Evolutionary conservation across 2,329 filamentous ascomycete species (phyloP), one percentile per base, ranked within the genome.

Genomic region (Ophiostoma montium): DNA sequence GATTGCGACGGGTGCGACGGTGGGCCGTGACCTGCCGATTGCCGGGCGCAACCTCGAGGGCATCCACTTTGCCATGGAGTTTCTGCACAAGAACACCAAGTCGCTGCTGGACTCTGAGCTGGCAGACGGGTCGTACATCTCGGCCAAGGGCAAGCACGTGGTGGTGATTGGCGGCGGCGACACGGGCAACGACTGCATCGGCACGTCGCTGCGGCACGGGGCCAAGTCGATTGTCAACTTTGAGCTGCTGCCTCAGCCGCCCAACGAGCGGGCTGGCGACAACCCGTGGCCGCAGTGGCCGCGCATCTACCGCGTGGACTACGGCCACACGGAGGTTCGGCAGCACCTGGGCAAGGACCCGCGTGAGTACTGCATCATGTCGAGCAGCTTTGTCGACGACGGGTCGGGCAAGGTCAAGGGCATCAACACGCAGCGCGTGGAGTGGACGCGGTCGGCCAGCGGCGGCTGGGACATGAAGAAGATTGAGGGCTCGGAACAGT

Each of bases 381-480:
- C 88, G 16, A 90, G 94, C 70, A 86, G 94, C 60, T 96, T 96
- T 58, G 86, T 94, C 53, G 86, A 89, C 56, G 87, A 95, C 59
- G 89, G 87, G 54, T 78, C 68, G 46, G 89, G 89, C 63, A 82
- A 83, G 56, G 87, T 96, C 62, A 94, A 88, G 73, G 90, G 90
- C 55, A 95, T 96, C 74, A 95, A 92, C 69, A 95, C 88, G 39
- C 79, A 92, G 52, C 87, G 90, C 49, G 89, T 96, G 39, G 89
- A 95, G 65, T 96, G 90, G 90, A 92, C 87, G 58, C 92, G 89
- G 74, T 86, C 81, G 48, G 75, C 86, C 27, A 82, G 78, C 53
- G 89, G 89, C 56, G 89, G 89, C 41, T 96, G 90, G 90, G 90
- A 95, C 67, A 95, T 96, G 88, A 95, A 95, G 76, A 90, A 94